These are phyloP conservation scores for Botrytis squamosa DNA, from an alignment of 2,329 filamentous ascomycete species.

Conservation along the genomic window DNA sequence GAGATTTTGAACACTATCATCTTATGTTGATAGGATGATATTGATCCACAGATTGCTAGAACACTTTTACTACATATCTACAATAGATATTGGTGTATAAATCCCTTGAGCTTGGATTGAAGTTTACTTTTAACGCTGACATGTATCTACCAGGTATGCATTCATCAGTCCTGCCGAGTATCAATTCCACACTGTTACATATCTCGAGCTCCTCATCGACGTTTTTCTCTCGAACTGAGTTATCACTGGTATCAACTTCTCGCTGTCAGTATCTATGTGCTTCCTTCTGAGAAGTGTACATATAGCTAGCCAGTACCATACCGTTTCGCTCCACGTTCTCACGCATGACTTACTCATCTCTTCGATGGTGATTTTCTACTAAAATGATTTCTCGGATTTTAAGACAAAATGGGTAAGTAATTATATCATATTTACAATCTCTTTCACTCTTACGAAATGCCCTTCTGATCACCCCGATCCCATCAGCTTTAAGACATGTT, in stretches of 20 bases:
- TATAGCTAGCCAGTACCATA: background rate
- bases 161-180: background rate
- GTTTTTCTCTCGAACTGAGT: background rate
- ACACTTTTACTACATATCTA: background rate
- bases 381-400: background rate
- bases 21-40: background rate
- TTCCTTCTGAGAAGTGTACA: background rate
- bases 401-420: background rate
- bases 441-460: background rate
- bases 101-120: background rate
- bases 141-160: background rate
- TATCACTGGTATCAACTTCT: background rate
- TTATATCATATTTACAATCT: fast-evolving
- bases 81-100: background rate
- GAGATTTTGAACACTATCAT: background rate
- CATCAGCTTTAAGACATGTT: background rate
- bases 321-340: no score
- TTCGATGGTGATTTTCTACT: no score
- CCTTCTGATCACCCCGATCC: background rate
- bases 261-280: background rate
- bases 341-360: no score
- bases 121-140: background rate
- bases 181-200: background rate
- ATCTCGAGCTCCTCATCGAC: background rate
- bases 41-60: background rate